Conservation (phyloP, 169 alveolate genomes). For the Plasmodium sp. region DNA sequence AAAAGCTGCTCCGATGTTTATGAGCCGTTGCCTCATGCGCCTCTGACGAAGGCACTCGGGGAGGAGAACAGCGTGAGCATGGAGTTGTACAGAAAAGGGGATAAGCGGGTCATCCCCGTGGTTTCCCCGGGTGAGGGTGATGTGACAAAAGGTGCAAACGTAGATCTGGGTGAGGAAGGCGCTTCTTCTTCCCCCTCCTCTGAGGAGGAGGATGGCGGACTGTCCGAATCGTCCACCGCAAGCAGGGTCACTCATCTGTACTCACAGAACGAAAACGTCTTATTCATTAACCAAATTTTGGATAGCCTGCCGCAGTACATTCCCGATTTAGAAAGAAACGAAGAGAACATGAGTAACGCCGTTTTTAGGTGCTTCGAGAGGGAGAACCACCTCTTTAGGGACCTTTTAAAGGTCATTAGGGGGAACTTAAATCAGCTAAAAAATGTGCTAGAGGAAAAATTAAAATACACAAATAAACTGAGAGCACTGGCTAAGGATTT, state of each 20-base stretch:
- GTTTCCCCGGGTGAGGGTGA: neutral
- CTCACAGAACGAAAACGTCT: constrained; percentile 82
- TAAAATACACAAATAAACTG: constrained; percentile 69
- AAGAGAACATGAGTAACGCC: constrained; percentile 90
- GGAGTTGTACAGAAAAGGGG: neutral
- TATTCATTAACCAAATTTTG: constrained; percentile 73
- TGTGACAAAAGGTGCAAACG: neutral
- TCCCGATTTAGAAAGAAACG: constrained; percentile 83
- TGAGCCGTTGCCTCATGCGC: constrained; percentile 57
- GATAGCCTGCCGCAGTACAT: constrained; percentile 86
- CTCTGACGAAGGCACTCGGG: constrained; percentile 11
- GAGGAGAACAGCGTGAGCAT: constrained; percentile 6
- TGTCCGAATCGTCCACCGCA: constrained; percentile 13
- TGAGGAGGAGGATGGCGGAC: neutral
- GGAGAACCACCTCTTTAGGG: constrained; percentile 79
- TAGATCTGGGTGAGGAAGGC: neutral
- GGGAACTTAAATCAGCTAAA: constrained; percentile 64
- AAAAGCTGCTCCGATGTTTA: constrained; percentile 65
- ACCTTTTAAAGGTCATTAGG: constrained; percentile 40
- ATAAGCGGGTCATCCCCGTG: neutral
- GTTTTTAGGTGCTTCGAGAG: constrained; percentile 94
- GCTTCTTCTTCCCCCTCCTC: neutral
- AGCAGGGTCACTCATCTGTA: constrained; percentile 12
- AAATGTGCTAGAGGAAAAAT: constrained; percentile 63
- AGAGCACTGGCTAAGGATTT: constrained; percentile 71